Conservation (phyloP, 805 yeast species). For the Cyberlindnera xylosilytica region DNA sequence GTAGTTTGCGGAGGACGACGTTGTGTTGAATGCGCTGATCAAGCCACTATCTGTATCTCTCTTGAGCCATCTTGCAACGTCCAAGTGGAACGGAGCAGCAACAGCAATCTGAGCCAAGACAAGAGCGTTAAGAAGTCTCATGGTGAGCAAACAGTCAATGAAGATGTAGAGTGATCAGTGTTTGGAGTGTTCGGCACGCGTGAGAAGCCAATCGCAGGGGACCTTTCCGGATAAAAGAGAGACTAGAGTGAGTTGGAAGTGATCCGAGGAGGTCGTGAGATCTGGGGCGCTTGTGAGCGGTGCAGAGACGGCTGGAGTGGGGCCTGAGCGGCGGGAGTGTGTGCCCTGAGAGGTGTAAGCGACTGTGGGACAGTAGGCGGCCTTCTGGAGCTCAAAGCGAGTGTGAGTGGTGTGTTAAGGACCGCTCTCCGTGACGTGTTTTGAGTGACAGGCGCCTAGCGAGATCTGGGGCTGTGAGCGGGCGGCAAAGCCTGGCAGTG, state of each 20-base stretch:
- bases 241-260: slow-evolving; percentile 14
- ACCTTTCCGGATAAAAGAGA: slow-evolving; percentile 11
- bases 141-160: slow-evolving; percentile 1
- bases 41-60: slow-evolving; percentile 1
- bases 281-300: background rate
- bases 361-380: background rate
- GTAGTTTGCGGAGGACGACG: background rate
- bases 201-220: slow-evolving; percentile 1
- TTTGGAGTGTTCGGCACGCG: background rate
- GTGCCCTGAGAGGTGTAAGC: background rate
- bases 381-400: no score
- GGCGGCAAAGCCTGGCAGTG: background rate
- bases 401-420: background rate
- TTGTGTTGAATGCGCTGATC: background rate
- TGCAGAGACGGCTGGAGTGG: background rate
- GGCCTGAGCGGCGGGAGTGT: background rate
- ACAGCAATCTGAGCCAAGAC: slow-evolving; percentile 14
- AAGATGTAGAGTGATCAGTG: background rate
- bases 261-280: background rate
- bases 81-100: slow-evolving; percentile 16
- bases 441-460: background rate
- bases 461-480: background rate
- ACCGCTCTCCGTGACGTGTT: background rate
- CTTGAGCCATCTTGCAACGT: slow-evolving; percentile 10
- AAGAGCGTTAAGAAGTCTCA: slow-evolving; percentile 15